Base-by-base conservation (phyloP, 1,139 yeast genomes). In the Casaregolazyma lundiana region DNA sequence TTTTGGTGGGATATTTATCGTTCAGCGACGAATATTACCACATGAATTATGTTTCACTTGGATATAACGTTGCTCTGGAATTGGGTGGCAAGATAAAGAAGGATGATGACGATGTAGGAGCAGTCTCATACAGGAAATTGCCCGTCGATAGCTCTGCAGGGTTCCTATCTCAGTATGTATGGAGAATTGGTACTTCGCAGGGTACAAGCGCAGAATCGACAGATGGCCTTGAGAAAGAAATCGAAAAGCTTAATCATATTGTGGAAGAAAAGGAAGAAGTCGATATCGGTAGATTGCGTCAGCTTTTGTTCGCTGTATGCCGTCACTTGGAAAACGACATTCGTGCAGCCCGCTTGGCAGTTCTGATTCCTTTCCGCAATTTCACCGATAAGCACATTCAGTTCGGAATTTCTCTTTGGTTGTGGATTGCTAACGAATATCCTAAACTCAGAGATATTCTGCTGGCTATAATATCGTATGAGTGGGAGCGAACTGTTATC, bases 21-120 rank as follows among this genome's bases (percentile, higher is more conserved):
- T 73, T 59, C 13, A 56, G 59, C 52, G 62, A 61, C 32, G 68
- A 66, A 44, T 55, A 60, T 49, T 49, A 63, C 15, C 58, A 64
- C 16, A 53, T 61, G 34, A 59, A 61, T 18, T 64, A 63, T 46
- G 75, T 86, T 37, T 83, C 85, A 49, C 81, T 77, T 61, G 97
- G 96, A 38, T 83, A 86, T 46, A 82, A 95, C 0, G 87, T 92
- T 72, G 97, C 97, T 0, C 69, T 89, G 52, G 94, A 87, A 56
- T 77, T 88, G 81, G 94, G 96, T 1, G 92, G 95, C 2, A 66
- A 77, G 5, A 77, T 87, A 18, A 68, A 82, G 15, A 73, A 81
- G 19, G 74, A 73, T 38, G 95, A 88, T 56, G 72, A 58, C 49
- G 63, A 53, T 52, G 54, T 52, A 39, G 56, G 61, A 11, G 56